These are phyloP conservation scores for Chloranthus sessilifolius DNA, from an alignment of 164 flowering plant species.

Conservation along the genomic window DNA sequence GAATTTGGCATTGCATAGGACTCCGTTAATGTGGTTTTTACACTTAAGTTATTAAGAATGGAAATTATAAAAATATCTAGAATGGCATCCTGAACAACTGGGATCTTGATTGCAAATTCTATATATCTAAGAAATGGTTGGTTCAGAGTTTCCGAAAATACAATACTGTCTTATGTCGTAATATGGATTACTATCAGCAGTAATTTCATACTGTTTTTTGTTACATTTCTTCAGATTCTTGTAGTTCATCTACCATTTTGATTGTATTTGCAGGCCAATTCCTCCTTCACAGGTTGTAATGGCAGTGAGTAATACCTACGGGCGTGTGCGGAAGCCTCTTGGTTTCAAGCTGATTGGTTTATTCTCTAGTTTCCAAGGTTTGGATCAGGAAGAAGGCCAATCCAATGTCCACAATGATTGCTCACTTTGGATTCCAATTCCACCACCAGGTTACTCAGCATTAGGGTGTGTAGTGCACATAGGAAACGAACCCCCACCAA, in stretches of 20 bases:
- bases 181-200: too few relatives aligned
- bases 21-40: too few relatives aligned
- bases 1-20: too few relatives aligned
- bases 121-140: too few relatives aligned
- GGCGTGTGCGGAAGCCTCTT: slow-evolving; percentile 89
- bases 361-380: slow-evolving; percentile 48
- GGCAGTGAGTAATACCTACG: slow-evolving; percentile 86
- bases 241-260: neutral
- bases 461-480: slow-evolving; percentile 78
- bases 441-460: slow-evolving; percentile 80
- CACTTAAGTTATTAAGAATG: too few relatives aligned
- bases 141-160: too few relatives aligned
- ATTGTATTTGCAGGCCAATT: slow-evolving; percentile 55
- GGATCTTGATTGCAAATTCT: too few relatives aligned
- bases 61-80: too few relatives aligned
- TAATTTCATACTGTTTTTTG: too few relatives aligned
- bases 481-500: slow-evolving; percentile 80
- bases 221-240: too few relatives aligned
- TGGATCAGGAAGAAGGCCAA: slow-evolving; percentile 25
- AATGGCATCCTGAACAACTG: too few relatives aligned
- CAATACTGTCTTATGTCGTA: too few relatives aligned
- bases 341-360: slow-evolving; percentile 70
- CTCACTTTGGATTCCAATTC: slow-evolving; percentile 88
- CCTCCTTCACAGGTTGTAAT: slow-evolving; percentile 94
- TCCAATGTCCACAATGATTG: slow-evolving; percentile 42